phyloP scores from a whole-genome alignment of 768 basidiomycete genomes.

The Crucibulum laeve region DNA sequence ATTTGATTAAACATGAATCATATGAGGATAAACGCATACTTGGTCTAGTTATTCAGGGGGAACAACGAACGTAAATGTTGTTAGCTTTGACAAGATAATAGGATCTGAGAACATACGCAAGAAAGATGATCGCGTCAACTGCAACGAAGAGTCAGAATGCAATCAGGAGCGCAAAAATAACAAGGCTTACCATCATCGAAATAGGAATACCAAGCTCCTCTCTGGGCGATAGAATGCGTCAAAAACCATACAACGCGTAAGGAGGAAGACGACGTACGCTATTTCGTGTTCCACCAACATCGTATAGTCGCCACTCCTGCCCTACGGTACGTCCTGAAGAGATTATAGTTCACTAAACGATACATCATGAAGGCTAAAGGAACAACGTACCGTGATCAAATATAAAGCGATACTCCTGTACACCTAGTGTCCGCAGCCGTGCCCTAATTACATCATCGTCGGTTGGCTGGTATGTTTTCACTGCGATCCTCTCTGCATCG shows the following conservation, averaged over 20 bases:
- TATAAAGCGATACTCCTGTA: conserved; percentile 68
- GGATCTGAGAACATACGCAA: conserved; percentile 42
- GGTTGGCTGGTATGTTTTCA: conserved; percentile 58
- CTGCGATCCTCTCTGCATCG: conserved; percentile 63
- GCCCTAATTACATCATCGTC: conserved; percentile 79
- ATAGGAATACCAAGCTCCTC: conserved; percentile 74
- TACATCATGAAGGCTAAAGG: background rate
- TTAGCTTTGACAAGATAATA: conserved; percentile 1
- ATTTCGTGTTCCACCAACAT: conserved; percentile 74
- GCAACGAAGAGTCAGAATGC: conserved; percentile 2
- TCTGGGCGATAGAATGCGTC: conserved; percentile 29
- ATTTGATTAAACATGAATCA: conserved; percentile 9
- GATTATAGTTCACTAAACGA: background rate
- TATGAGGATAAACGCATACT: conserved; percentile 23
- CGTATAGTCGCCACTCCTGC: conserved; percentile 77
- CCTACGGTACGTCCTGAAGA: conserved; percentile 51
- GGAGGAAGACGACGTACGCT: conserved; percentile 41
- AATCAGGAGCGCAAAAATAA: conserved; percentile 1
- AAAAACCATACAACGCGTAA: conserved; percentile 3
- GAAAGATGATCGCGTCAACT: conserved; percentile 82
- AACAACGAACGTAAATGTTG: background rate
- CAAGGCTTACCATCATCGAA: conserved; percentile 60
- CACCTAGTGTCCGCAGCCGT: conserved; percentile 70
- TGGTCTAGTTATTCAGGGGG: conserved; percentile 23
- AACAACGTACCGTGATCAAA: conserved; percentile 55